These are phyloP conservation scores for Teunomyces funiuensis DNA, from an alignment of 805 yeast genomes.

Conservation along the genomic window DNA sequence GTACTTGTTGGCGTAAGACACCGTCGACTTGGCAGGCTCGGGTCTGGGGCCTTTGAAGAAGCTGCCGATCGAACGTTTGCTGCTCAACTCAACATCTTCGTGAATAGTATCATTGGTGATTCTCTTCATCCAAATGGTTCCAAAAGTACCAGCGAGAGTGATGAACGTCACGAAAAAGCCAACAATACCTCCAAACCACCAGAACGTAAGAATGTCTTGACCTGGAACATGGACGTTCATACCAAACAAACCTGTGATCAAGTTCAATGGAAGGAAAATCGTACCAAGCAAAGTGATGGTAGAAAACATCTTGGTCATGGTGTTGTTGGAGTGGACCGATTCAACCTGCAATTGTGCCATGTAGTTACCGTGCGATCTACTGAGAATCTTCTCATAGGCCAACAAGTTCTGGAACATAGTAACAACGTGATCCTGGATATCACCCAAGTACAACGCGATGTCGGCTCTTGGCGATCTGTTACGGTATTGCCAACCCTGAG, in stretches of 20 bases:
- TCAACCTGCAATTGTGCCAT: conserved; percentile 32
- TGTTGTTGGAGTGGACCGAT: conserved; percentile 26
- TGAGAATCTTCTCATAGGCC: conserved; percentile 28
- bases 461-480: conserved; percentile 24
- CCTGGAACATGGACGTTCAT: conserved; percentile 31
- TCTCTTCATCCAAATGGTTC: conserved; percentile 22
- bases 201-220: conserved; percentile 7
- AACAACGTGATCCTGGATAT: conserved; percentile 32
- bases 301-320: conserved; percentile 24
- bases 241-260: conserved; percentile 28
- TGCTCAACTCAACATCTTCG: conserved; percentile 8
- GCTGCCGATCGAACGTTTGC: conserved; percentile 22
- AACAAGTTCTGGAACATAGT: conserved; percentile 31
- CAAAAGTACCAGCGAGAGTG: conserved; percentile 23
- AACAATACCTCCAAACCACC: conserved; percentile 23
- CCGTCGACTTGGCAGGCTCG: conserved; percentile 38
- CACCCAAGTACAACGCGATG: conserved; percentile 30
- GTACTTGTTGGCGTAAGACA: conserved; percentile 39
- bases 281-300: conserved; percentile 30
- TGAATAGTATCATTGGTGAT: conserved; percentile 9
- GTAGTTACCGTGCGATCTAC: conserved; percentile 28
- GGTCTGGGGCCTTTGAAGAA: conserved; percentile 23
- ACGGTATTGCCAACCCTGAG: conserved; percentile 7
- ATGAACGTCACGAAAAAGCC: conserved; percentile 25
- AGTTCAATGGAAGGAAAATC: conserved; percentile 26